phyloP scores from a whole-genome alignment of 352 stramenopile species.

The Globisporangium barbulae region DNA sequence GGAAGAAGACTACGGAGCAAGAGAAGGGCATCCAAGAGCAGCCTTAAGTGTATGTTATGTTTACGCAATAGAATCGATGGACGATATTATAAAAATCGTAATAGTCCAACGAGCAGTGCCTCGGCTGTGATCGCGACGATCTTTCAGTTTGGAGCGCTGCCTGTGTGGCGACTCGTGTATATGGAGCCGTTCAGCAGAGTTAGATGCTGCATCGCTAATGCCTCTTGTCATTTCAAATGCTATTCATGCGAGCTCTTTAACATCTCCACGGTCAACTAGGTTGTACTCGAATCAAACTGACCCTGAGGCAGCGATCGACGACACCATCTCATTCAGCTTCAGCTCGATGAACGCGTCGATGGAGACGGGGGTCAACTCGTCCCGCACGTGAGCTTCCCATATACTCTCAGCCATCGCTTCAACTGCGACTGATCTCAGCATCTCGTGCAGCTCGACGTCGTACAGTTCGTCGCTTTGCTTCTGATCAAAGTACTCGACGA shows the following conservation, averaged over 20 bases:
- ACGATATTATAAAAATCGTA: too few species aligned
- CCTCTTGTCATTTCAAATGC: too few species aligned
- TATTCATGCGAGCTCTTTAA: too few species aligned
- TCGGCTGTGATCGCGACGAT: too few species aligned
- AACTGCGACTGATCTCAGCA: not conserved
- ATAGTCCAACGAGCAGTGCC: too few species aligned
- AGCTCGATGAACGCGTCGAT: conserved; percentile 9
- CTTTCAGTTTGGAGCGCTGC: too few species aligned
- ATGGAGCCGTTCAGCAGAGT: too few species aligned
- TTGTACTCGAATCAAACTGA: too few species aligned
- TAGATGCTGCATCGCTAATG: too few species aligned
- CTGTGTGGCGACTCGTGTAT: too few species aligned
- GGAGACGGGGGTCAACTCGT: not conserved
- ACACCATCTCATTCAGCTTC: conserved; percentile 5
- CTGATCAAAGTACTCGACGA: conserved; percentile 5
- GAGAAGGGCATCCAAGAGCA: not conserved
- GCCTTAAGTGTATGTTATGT: not conserved
- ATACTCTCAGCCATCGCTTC: conserved; percentile 2
- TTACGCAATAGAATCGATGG: not conserved
- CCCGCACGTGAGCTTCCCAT: not conserved
- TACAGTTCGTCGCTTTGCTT: conserved; percentile 5
- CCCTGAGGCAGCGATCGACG: not conserved
- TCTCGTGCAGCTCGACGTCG: conserved; percentile 5
- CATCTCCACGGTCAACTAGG: too few species aligned
- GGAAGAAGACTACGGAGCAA: not conserved